Evolutionary conservation across 176 grass and related monocot genomes (phyloP).

Genomic region (Aegilops sharonensis): DNA sequence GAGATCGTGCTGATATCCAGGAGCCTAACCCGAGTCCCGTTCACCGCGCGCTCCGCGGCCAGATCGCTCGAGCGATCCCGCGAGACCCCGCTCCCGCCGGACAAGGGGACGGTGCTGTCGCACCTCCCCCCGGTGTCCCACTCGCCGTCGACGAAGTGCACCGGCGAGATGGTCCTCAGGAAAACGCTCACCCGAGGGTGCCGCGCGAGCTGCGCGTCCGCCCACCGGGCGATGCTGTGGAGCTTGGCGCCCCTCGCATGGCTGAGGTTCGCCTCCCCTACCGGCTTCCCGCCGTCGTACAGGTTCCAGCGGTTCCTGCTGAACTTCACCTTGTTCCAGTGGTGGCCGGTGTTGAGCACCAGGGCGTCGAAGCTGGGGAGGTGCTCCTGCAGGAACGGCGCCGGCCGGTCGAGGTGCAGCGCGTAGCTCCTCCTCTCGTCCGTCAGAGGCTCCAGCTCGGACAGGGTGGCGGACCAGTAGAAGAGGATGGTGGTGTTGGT

Average conservation of each 20-base stretch:
- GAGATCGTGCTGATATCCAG: conserved; percentile 82
- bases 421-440: conserved; percentile 40
- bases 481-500: conserved; percentile 85
- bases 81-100: conserved; percentile 53
- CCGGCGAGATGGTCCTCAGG: conserved; percentile 77
- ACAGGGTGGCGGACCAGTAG: conserved; percentile 91
- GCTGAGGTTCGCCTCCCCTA: conserved; percentile 30
- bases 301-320: conserved; percentile 63
- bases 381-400: conserved; percentile 63
- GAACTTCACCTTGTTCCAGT: conserved; percentile 91
- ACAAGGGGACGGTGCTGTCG: conserved; percentile 53
- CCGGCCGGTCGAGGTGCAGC: conserved; percentile 81
- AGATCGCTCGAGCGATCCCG: conserved; percentile 63
- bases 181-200: conserved; percentile 60
- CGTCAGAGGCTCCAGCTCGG: conserved; percentile 66
- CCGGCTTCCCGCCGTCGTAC: conserved; percentile 48
- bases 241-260: conserved; percentile 68
- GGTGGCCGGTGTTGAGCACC: conserved; percentile 87
- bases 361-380: conserved; percentile 61
- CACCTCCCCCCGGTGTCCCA: conserved; percentile 56
- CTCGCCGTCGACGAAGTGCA: conserved; percentile 79
- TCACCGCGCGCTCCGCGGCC: conserved; percentile 52
- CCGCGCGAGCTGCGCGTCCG: conserved; percentile 43
- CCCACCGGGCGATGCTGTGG: conserved; percentile 58
- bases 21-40: conserved; percentile 57